These are phyloP conservation scores for Luffa acutangula DNA, from an alignment of 306 rosid species.

Conservation along the genomic window DNA sequence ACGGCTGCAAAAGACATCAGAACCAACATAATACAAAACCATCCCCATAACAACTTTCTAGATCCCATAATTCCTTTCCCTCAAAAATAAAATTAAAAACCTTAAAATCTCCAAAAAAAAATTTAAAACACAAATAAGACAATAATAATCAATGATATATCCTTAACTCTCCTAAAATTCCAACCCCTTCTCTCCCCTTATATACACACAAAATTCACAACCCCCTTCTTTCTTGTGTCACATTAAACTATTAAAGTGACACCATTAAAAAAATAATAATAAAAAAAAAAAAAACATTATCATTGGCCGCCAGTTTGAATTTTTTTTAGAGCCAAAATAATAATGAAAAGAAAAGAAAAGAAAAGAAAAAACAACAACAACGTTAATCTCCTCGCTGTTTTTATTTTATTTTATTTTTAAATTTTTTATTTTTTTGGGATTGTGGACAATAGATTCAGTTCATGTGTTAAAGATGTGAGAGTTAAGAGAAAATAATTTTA, in stretches of 20 bases:
- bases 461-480: no score
- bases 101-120: background rate
- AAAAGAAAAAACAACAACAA: background rate
- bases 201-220: background rate
- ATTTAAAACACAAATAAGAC: background rate
- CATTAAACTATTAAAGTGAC: background rate
- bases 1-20: background rate
- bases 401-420: no score
- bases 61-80: background rate
- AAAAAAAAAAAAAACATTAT: background rate
- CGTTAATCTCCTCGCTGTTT: background rate
- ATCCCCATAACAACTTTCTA: background rate
- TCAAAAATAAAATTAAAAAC: background rate
- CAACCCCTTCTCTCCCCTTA: background rate
- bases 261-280: background rate
- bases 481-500: background rate
- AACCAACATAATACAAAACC: background rate
- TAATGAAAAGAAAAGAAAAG: background rate
- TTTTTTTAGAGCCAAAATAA: background rate
- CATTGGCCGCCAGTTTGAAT: background rate
- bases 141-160: background rate
- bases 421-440: no score
- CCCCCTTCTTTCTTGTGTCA: background rate
- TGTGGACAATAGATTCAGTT: no score
- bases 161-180: background rate